Percentiles rank a stretch among this genome's conserved stretches.
phyloP scores from a whole-genome alignment of 2,329 filamentous ascomycete species.

The Coniochaeta sp. region DNA sequence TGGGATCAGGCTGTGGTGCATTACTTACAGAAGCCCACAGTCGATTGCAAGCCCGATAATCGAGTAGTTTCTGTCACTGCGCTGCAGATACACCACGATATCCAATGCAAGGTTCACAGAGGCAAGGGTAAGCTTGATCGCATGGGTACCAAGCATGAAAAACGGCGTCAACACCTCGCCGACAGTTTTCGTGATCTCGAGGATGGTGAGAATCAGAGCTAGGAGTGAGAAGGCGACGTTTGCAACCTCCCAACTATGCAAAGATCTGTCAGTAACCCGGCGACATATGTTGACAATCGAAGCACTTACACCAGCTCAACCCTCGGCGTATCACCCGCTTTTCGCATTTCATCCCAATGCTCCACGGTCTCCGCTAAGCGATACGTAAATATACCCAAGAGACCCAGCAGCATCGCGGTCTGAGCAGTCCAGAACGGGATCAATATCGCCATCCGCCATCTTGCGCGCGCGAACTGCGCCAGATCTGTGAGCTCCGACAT shows the following conservation, averaged over 20 bases:
- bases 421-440: conserved; percentile 44
- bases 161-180: conserved; percentile 47
- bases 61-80: conserved; percentile 38
- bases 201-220: conserved; percentile 35
- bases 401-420: conserved; percentile 32
- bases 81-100: conserved; percentile 39
- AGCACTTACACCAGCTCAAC: conserved; percentile 44
- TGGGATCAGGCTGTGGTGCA: conserved; percentile 5
- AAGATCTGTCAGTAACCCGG: not conserved
- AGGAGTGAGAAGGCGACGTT: conserved; percentile 43
- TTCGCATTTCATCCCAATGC: conserved; percentile 31
- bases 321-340: conserved; percentile 29
- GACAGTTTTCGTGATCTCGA: conserved; percentile 38
- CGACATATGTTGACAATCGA: not conserved
- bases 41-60: conserved; percentile 41
- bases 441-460: conserved; percentile 41
- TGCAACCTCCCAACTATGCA: conserved; percentile 42
- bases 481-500: conserved; percentile 24
- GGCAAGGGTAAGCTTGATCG: conserved; percentile 41
- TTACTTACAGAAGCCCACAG: conserved; percentile 37
- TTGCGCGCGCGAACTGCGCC: conserved; percentile 43
- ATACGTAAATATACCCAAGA: conserved; percentile 47
- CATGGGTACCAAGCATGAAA: conserved; percentile 43
- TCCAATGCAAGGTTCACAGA: conserved; percentile 41
- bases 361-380: conserved; percentile 40